Base-by-base conservation (phyloP, 1,284 basidiomycete genomes). In the Rhodotorula sp. region DNA sequence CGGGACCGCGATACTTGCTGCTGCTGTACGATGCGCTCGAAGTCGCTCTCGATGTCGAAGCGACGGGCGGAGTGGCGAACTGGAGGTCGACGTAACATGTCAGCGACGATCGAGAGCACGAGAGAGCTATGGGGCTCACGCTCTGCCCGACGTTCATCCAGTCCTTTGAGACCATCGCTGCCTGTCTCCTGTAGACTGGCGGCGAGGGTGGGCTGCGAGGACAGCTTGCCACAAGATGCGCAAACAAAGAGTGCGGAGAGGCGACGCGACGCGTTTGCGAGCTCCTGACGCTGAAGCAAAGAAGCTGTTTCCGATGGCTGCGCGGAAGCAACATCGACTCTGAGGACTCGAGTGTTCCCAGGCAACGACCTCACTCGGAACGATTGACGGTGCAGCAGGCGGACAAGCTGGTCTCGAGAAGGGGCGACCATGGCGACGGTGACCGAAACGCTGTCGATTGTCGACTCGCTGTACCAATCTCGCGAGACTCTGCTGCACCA, bases 381-480 rank as follows among this genome's bases (percentile, higher is more conserved):
- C n/a, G 17, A 29, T 12, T 17, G n/a, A 15, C 26, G 24, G 48
- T 49, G 24, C 20, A 24, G 24, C 20, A 24, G 48, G 48, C 48
- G 20, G 48, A 42, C 37, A 10, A 42, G 10, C 14, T 12, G 10
- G 6, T 6, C 6, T 37, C 33, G 33, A 37, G 37, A 42, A 42
- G 37, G 37, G 37, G 33, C 33, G 14, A 14, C 14, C 24, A 49
- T 49, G 48, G 20, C 17, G 53, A 29, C 53, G 53, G 17, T 17
- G 53, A 29, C 53, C 26, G 26, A 26, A 17, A 48, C 69, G 3
- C 57, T 67, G 58, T 70, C 69, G 17, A 64, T 70, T 53, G 51
- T 64, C 61, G 69, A 70, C 58, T 70, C 69, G 42, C 65, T 70
- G 14, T 57, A 64, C 46, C 37, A 49, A 2, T 64, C 61, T 7